These are phyloP conservation scores for Carex kokanica DNA, from an alignment of 176 grass and related monocot genomes.

Conservation along the genomic window DNA sequence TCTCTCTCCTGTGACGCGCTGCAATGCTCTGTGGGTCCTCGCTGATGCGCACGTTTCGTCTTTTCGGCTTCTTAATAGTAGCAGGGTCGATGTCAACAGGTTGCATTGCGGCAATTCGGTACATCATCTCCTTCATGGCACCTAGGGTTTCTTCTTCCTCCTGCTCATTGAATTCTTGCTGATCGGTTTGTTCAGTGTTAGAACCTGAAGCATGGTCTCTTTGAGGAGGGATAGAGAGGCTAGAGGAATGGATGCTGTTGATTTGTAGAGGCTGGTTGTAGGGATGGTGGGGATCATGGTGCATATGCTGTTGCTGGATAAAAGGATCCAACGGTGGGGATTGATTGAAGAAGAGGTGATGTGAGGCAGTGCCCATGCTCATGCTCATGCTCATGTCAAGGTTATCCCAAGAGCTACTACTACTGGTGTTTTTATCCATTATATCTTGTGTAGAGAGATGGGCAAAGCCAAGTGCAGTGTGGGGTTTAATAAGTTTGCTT, in stretches of 20 bases:
- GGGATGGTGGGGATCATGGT: conserved; percentile 40
- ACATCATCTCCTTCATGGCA: conserved; percentile 99
- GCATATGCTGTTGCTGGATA: conserved; percentile 37
- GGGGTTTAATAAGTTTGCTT: background rate
- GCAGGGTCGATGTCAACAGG: conserved; percentile 87
- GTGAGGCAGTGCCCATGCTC: conserved; percentile 50
- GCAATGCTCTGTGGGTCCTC: conserved; percentile 90
- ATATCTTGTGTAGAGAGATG: conserved; percentile 24
- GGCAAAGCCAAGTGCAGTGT: conserved; percentile 11
- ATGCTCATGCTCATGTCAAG: conserved; percentile 69
- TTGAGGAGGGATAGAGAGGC: conserved; percentile 19
- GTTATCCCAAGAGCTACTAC: conserved; percentile 76
- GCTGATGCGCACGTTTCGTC: conserved; percentile 87
- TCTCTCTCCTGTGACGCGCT: conserved; percentile 74
- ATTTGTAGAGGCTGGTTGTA: conserved; percentile 37
- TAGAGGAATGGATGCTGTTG: conserved; percentile 35
- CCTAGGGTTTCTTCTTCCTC: conserved; percentile 65
- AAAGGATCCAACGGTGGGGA: conserved; percentile 24
- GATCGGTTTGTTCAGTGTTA: conserved; percentile 15
- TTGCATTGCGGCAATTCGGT: conserved; percentile 91
- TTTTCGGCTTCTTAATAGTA: conserved; percentile 70
- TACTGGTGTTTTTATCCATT: conserved; percentile 73
- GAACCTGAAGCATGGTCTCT: background rate
- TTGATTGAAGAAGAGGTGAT: conserved; percentile 61
- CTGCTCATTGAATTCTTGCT: conserved; percentile 33